Evolutionary conservation across 805 yeast genomes (phyloP), one percentile per base, ranked within the genome.

Genomic region (Cyberlindnera galapagoensis): DNA sequence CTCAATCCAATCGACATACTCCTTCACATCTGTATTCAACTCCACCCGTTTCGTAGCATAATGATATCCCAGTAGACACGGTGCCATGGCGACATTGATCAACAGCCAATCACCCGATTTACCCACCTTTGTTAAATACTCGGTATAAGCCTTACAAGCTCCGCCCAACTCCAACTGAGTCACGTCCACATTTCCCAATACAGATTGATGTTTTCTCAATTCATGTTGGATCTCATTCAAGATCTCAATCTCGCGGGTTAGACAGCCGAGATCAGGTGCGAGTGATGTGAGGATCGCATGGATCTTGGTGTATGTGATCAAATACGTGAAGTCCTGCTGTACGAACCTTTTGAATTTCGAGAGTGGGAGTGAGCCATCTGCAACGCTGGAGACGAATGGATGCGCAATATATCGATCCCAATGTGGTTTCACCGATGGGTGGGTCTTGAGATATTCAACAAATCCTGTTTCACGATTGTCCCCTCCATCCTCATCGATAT

Each of bases 41-140:
- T 61, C 59, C 15, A 54, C 44, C 6, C 49, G 43, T 3, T 37
- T 25, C 0, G 74, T 71, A 2, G 87, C 86, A 10, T 41, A 15
- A 29, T 69, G 64, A 21, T 69, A 70, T 2, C 94, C 94, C 50
- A 76, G 69, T 30, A 81, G 56, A 53, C 94, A 83, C 1, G 94
- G 92, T 7, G 85, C 71, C 33, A 81, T 54, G 0, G 90, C 83
- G 7, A 78, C 69, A 36, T 74, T 74, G 31, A 80, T 67, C 28
- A 76, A 82, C 19, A 77, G 52, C 71, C 78, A 78, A 49, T 78
- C 78, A 18, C 71, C 67, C 24, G 57, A 59, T 16, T 62, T 56
- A 4, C 79, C 79, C 6, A 79, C 56, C 14, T 71, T 65, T 24
- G 67, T 46, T 36, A 84, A 60, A 42, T 74, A 81, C 23, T 78